Base-by-base conservation (phyloP, 352 stramenopile species). In the Blastocystis sp. region DNA sequence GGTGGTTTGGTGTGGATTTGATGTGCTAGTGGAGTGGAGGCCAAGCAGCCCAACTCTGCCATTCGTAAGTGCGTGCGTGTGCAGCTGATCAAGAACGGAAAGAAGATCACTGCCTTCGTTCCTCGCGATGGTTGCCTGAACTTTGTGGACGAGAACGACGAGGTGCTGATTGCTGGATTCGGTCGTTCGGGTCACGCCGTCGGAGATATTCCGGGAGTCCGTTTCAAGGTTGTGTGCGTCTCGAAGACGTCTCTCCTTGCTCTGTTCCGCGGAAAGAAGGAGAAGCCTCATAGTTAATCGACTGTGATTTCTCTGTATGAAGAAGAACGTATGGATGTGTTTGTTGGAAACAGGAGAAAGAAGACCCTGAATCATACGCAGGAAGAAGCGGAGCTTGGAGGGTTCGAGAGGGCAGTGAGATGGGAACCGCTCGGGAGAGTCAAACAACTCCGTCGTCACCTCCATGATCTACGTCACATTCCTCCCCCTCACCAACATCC, bases 61-160 rank as follows among this genome's bases (percentile, higher is more conserved):
- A 99, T 99, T 92, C 95, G 97, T 89, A 99, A 99, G 93, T 98
- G 94, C 89, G 95, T 97, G 51, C 95, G 97, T 91, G 96, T 99
- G 85, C 97, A 99, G 92, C 91, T 99, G 36, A 99, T 99, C 91
- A 99, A 99, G 94, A 99, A 99, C 91, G 97, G 95, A 88, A 99
- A 99, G 95, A 99, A 99, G 92, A 98, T 99, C 90, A 96, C 97
- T 32, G 96, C 96, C 86, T 99, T 99, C 92, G 96, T 99, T 87
- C 97, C 97, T 77, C 93, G 96, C 64, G 97, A 99, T 95, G 97
- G 97, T 92, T 99, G 96, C 91, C 91, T 99, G 88, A 99, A 99
- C 93, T 99, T 97, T 90, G 94, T 98, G 84, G 96, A 99, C 89
- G 95, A 99, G 90, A 88, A 91, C 87, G 96, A 99, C 90, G 96